Base-by-base conservation (phyloP, 2,329 filamentous ascomycete species). In the Aspergillus ochraceus region DNA sequence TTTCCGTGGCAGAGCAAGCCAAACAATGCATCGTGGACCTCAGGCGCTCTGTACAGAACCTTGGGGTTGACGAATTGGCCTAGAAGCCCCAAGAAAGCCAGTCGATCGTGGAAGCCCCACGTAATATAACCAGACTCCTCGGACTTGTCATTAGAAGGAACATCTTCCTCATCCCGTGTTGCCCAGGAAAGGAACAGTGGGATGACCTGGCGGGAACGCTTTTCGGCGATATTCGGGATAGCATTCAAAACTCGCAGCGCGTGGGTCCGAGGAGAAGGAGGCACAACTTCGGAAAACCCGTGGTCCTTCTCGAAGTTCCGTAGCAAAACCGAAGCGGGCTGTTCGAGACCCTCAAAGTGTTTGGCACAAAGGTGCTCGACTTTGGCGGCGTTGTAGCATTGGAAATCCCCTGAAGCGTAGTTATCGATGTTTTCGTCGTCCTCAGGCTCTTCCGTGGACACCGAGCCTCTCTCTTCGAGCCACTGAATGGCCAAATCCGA, bases 141-240 rank as follows among this genome's bases (percentile, higher is more conserved):
- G 9, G 42, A 50, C 24, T 59, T 55, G 3, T 54, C 29, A 30
- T 71, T 68, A 1, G 60, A 52, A 26, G 64, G 66, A 5, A 73
- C 72, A 50, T 77, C 72, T 30, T 79, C 77, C 9, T 83, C 81
- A 9, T 81, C 79, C 14, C 83, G 81, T 6, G 79, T 79, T n/a
- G 87, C 87, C 91, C 94, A 97, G 19, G 87, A 85, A 6, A 99
- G 80, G 42, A 99, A 89, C 62, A 94, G 84, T 1, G 96, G 95
- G 1, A 98, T 90, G 24, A 99, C 81, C 64, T 88, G 84, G 36
- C 93, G 89, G 9, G 94, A 97, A 36, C 88, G 85, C 73, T 90
- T 96, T 76, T 99, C 95, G 0, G 92, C 93, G 51, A 96, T 78
- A 11, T 83, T 81, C 11, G 95, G 92, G 29, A 91, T 81, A 10